phyloP scores from a whole-genome alignment of 2,329 filamentous ascomycete genomes.

The Talaromyces atroroseus region DNA sequence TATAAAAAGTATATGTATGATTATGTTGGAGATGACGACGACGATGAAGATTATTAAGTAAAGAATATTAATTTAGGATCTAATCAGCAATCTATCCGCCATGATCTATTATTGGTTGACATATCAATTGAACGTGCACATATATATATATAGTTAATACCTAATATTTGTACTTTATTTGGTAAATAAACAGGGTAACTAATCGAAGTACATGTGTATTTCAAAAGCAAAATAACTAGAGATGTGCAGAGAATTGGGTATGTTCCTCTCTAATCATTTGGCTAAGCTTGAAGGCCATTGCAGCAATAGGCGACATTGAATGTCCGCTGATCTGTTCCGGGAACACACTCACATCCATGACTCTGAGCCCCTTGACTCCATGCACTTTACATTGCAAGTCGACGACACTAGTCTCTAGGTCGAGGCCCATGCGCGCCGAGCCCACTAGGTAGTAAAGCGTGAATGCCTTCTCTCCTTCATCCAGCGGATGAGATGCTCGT shows the following conservation, averaged over 20 bases:
- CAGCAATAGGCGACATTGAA: slow-evolving; percentile 17
- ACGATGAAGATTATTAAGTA: not conserved
- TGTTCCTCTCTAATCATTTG: not conserved
- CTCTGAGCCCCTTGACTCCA: slow-evolving; percentile 16
- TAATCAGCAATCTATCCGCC: too few species aligned
- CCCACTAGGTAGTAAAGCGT: slow-evolving; percentile 20
- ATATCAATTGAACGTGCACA: not conserved
- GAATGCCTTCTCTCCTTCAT: slow-evolving; percentile 19
- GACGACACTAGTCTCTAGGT: slow-evolving; percentile 15
- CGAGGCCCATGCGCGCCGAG: slow-evolving; percentile 19
- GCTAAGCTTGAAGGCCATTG: slow-evolving; percentile 14
- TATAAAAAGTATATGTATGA: slow-evolving; percentile 26
- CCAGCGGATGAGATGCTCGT: slow-evolving; percentile 16
- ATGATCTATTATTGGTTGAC: not conserved
- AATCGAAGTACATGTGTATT: not conserved
- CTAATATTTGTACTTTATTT: too few species aligned
- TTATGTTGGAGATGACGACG: slow-evolving; percentile 15
- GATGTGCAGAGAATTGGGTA: not conserved
- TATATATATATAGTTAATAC: too few species aligned
- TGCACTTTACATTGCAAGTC: slow-evolving; percentile 19
- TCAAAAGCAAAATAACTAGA: not conserved
- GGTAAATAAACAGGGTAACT: too few species aligned
- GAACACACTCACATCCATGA: slow-evolving; percentile 22
- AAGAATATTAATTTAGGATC: too few species aligned
- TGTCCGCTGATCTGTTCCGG: slow-evolving; percentile 20